Conservation (phyloP, 768 basidiomycete genomes). For the Tylopilus subfusipes region DNA sequence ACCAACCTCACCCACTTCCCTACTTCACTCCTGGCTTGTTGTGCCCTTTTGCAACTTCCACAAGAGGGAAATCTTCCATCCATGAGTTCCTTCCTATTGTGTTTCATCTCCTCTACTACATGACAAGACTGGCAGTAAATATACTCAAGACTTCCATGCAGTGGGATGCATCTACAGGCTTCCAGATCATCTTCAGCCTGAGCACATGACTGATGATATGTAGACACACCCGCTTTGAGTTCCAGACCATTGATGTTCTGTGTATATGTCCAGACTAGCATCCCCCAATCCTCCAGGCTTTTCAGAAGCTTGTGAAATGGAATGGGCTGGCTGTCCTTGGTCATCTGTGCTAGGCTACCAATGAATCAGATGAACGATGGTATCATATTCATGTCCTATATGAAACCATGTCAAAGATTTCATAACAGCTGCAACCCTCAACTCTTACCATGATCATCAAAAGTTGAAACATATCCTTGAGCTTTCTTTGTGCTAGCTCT, state of each 20-base stretch:
- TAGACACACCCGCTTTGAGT: constrained; percentile 2
- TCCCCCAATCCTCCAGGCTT: not conserved
- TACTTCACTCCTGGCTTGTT: not conserved
- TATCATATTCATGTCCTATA: not conserved
- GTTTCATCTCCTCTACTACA: not conserved
- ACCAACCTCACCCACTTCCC: not conserved
- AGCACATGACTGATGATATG: constrained; percentile 3
- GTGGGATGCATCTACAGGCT: not conserved
- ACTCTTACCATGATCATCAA: constrained; percentile 2
- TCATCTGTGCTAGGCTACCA: not conserved
- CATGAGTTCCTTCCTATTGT: not conserved
- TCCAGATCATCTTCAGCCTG: not conserved
- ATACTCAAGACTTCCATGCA: constrained; percentile 8
- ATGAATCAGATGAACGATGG: not conserved
- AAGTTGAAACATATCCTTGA: constrained; percentile 13
- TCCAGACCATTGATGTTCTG: constrained; percentile 16
- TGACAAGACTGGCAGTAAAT: constrained; percentile 9
- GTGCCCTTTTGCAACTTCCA: not conserved
- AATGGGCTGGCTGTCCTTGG: constrained; percentile 1
- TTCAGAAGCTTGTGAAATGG: constrained; percentile 12
- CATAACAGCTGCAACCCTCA: not conserved
- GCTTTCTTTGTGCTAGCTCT: not conserved
- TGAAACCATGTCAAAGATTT: not conserved
- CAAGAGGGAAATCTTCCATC: constrained; percentile 6
- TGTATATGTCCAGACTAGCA: constrained; percentile 7